Evolutionary conservation across 805 yeast genomes (phyloP), one percentile per base, ranked within the genome.

Genomic region (Yamadazyma phyllophila): DNA sequence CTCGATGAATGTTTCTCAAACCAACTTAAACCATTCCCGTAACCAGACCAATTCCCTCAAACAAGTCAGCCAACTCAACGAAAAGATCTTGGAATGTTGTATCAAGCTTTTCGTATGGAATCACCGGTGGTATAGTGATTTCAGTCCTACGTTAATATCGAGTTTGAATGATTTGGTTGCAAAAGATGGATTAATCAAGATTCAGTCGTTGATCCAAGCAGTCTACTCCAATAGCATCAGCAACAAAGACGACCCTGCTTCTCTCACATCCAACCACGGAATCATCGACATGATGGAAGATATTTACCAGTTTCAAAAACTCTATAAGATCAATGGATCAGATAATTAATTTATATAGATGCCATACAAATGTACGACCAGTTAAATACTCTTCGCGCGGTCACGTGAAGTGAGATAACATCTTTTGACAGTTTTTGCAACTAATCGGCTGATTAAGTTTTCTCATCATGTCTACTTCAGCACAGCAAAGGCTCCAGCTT

Each of bases 121-220:
- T 60, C 97, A 91, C 65, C 80, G 99, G 60, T 94, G 99, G 99
- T 95, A 92, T 67, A 79, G 83, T 52, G 97, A 92, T 53, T 92
- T 90, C 60, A 83, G 95, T 7, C 87, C 95, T 15, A 71, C 71
- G 39, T 69, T 89, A 39, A 60, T 82, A n/a, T 61, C 67, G n/a
- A 68, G 81, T 0, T 66, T 90, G 48, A 68, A 78, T 15, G 77
- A 74, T 44, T 70, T 89, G 45, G 82, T 88, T 17, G 80, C 80
- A 34, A 84, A 83, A 57, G 89, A 87, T 55, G 97, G 97, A 0
- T 65, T 85, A 36, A 80, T 85, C 26, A 90, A 88, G 64, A 80
- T 89, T 34, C 82, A 81, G 51, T 84, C 83, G 51, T 83, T 84
- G 56, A 78, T 87, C 11, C 78, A 78, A 43, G 91, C 88, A 2